phyloP scores from a whole-genome alignment of 2,329 filamentous ascomycete genomes.

The Penicillium sp. region DNA sequence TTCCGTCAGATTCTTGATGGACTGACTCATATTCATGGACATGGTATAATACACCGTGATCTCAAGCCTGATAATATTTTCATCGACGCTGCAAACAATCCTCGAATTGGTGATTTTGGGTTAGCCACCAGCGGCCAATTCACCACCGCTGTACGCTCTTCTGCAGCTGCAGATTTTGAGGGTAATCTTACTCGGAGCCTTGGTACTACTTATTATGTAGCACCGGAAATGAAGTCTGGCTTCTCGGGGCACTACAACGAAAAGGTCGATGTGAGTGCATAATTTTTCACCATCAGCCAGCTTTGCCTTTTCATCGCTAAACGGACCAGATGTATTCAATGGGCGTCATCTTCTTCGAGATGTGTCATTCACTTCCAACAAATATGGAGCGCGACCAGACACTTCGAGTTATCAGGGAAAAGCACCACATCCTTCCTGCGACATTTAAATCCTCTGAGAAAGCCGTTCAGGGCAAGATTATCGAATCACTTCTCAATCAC shows the following conservation, averaged over 20 bases:
- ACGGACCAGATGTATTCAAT: slow-evolving; percentile 80
- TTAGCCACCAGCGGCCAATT: slow-evolving; percentile 84
- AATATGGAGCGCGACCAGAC: slow-evolving; percentile 68
- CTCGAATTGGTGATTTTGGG: slow-evolving; percentile 96
- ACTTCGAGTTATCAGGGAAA: slow-evolving; percentile 71
- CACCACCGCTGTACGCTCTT: slow-evolving; percentile 45
- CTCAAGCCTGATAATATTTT: slow-evolving; percentile 98
- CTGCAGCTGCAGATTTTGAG: slow-evolving; percentile 41
- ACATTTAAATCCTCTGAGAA: slow-evolving; percentile 75
- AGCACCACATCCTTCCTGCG: slow-evolving; percentile 69
- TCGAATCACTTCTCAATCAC: slow-evolving; percentile 79
- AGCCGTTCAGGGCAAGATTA: slow-evolving; percentile 73
- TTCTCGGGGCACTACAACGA: slow-evolving; percentile 80
- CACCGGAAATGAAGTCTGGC: slow-evolving; percentile 83
- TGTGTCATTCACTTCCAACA: slow-evolving; percentile 72
- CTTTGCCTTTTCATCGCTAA: not conserved
- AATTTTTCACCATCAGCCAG: not conserved
- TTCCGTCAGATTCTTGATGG: slow-evolving; percentile 92
- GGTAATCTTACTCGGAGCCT: slow-evolving; percentile 59
- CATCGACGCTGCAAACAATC: slow-evolving; percentile 86
- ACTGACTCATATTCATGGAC: slow-evolving; percentile 82
- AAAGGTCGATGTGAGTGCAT: slow-evolving; percentile 78
- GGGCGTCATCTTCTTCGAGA: slow-evolving; percentile 97
- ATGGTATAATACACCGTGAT: slow-evolving; percentile 93
- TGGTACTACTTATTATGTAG: slow-evolving; percentile 87